phyloP scores from a whole-genome alignment of 2,329 filamentous ascomycete species.

The Pyrenochaeta sp. region DNA sequence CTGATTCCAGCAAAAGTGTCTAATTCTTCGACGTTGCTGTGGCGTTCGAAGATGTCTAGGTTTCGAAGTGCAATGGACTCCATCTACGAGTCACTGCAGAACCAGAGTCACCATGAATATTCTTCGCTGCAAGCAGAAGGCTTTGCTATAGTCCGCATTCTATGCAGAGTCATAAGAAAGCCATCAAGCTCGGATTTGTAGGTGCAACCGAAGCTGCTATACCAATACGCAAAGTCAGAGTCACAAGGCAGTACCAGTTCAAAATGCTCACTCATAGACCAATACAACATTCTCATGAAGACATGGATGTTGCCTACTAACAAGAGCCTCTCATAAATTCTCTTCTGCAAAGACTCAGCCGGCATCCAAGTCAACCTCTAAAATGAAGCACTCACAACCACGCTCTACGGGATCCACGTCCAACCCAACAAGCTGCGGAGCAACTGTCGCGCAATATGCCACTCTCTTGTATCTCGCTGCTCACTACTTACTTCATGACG shows the following conservation, averaged over 20 bases:
- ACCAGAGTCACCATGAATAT: no score
- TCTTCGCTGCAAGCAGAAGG: no score
- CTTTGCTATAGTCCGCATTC: background rate
- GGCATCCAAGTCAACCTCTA: background rate
- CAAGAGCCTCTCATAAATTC: no score
- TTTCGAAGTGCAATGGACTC: no score
- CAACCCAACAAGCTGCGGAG: constrained; percentile 8
- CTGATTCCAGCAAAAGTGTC: no score
- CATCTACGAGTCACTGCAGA: no score
- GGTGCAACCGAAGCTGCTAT: background rate
- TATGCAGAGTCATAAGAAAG: background rate
- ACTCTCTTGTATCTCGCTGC: constrained; percentile 16
- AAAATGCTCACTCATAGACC: background rate
- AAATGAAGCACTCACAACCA: background rate
- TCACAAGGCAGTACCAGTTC: constrained; percentile 5
- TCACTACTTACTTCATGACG: constrained; percentile 14
- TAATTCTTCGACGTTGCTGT: no score
- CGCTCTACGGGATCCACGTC: background rate
- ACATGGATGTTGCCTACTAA: background rate
- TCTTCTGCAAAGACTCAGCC: no score
- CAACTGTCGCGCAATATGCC: constrained; percentile 5
- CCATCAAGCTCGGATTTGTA: background rate
- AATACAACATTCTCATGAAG: background rate
- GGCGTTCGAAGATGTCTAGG: no score
- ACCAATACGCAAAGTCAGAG: constrained; percentile 5